A percentile compares a stretch with the other conserved stretches of the same genome.
Conservation (phyloP, 2,329 filamentous ascomycete genomes). For the Sporothrix globosa region DNA sequence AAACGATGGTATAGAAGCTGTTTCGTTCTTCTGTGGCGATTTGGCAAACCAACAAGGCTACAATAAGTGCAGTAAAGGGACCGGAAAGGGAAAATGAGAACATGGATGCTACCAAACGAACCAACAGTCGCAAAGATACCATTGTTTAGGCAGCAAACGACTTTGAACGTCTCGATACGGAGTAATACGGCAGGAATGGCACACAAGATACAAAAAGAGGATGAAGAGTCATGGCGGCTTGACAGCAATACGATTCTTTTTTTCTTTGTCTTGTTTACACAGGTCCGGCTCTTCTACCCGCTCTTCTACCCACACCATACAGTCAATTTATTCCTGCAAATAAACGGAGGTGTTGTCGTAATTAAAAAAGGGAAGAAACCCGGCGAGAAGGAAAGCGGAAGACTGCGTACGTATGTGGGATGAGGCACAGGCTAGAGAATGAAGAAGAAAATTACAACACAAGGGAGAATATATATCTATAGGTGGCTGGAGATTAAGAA, state of each 20-base stretch:
- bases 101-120: not conserved
- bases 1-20: not conserved
- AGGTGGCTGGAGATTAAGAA: conserved; percentile 1
- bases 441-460: not conserved
- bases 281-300: not conserved
- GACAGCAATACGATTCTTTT: not conserved
- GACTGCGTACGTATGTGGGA: not conserved
- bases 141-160: conserved; percentile 3
- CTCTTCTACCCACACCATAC: too few relatives aligned
- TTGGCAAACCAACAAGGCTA: not conserved
- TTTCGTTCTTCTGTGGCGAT: not conserved
- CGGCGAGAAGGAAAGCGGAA: not conserved
- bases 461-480: not conserved
- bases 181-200: not conserved
- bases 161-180: conserved; percentile 11
- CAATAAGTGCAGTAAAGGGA: not conserved
- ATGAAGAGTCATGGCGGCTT: not conserved
- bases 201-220: not conserved
- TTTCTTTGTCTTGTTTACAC: not conserved
- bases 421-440: not conserved
- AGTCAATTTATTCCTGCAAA: conserved; percentile 2
- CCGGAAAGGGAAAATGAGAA: not conserved
- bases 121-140: not conserved
- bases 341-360: conserved; percentile 5
- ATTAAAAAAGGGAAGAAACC: conserved; percentile 1